Base-by-base conservation (phyloP, 2,329 filamentous ascomycete species). In the Samsoniella hepiali region DNA sequence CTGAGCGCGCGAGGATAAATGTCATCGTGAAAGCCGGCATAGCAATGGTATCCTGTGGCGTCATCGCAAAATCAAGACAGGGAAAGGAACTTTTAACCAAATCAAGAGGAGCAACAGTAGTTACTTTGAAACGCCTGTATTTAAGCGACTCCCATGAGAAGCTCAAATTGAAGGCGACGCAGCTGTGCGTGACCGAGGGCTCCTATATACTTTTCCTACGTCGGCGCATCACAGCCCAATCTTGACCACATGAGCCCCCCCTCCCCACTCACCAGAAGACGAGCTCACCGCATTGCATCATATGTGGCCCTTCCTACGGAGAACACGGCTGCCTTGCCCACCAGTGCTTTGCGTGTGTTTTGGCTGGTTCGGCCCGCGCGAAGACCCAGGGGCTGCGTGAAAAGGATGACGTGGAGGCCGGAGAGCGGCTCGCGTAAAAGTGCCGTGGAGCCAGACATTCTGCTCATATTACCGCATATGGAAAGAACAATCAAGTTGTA, bases 331-430 rank as follows among this genome's bases (percentile, higher is more conserved):
- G 40, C 22, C 10, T 42, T 62, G 31, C 8, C 58, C 40, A 55
- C 58, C 58, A 60, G 38, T 60, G 17, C 15, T 53, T 34, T 38
- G 13, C 22, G 2, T 22, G 31, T 58, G 34, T 13, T 27, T 50
- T 50, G 32, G 22, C 22, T 58, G 22, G 10, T 38, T 15, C 56
- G 44, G 32, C 7, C 56, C 40, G 56, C 11, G 15, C 22, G 0
- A 22, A 10, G 31, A 29, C n/a, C 22, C 31, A 40, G 44, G 22
- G 22, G 56, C 44, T 49, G 31, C 32, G 44, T 34, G 32, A 7
- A 34, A 11, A 31, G 11, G 38, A 62, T 62, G 58, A 47, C 58
- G 58, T 55, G 58, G 38, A 62, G 11, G 22, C 27, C 31, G n/a
- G 40, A 53, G 7, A 42, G 2, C 38, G 40, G 17, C 29, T 40